Conservation (phyloP, 257 asterid genomes). For the Ligustrum vulgare region DNA sequence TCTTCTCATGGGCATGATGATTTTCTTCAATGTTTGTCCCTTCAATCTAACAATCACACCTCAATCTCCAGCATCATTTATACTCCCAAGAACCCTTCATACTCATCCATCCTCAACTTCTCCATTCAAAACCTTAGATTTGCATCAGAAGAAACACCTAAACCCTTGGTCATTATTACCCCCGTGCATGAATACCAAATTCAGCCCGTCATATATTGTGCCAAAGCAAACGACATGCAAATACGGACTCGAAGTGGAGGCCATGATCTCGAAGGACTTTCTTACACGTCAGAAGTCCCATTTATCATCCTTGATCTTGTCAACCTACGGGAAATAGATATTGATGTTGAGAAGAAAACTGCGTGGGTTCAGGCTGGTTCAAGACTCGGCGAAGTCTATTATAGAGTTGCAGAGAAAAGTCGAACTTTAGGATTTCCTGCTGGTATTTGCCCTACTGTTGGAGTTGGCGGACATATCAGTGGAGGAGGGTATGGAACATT, state of each 20-base stretch:
- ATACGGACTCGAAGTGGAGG: slow-evolving; percentile 43
- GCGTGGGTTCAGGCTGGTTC: slow-evolving; percentile 42
- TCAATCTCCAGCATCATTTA: slow-evolving; percentile 7
- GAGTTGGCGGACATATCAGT: slow-evolving; percentile 39
- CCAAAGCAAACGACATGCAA: slow-evolving; percentile 26
- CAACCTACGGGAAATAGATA: slow-evolving; percentile 27
- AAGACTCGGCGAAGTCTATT: slow-evolving; percentile 32
- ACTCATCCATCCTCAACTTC: slow-evolving; percentile 20
- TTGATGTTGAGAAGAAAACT: slow-evolving; percentile 25
- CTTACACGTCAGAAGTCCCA: slow-evolving; percentile 22
- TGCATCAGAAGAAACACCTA: slow-evolving; percentile 15
- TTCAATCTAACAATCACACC: background rate
- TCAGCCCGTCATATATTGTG: slow-evolving; percentile 27
- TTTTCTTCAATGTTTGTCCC: background rate
- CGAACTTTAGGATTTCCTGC: slow-evolving; percentile 34
- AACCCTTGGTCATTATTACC: slow-evolving; percentile 32
- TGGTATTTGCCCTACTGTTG: slow-evolving; percentile 39
- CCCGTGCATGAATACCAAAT: slow-evolving; percentile 35
- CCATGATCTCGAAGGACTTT: slow-evolving; percentile 45
- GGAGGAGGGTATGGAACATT: slow-evolving; percentile 45
- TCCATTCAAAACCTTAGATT: slow-evolving; percentile 35
- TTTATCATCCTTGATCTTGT: slow-evolving; percentile 34
- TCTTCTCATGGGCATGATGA: background rate
- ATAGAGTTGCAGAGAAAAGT: slow-evolving; percentile 34
- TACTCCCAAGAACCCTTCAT: slow-evolving; percentile 27